Base-by-base conservation (phyloP, 208 protist species). In the Jaenimonas drosophilae region DNA sequence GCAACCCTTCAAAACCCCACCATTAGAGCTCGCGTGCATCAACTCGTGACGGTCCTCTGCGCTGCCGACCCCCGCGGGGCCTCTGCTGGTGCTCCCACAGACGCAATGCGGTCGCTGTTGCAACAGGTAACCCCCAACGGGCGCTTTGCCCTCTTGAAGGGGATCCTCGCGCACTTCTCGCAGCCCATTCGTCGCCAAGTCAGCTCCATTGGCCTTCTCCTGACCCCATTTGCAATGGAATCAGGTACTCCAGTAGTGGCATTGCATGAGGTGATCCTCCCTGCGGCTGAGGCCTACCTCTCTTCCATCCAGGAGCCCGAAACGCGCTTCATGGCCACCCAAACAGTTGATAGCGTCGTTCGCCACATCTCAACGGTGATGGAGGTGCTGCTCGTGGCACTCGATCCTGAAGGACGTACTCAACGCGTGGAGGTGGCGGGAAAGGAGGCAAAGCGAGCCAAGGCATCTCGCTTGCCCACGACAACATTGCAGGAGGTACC, bases 271-370 rank as follows among this genome's bases (percentile, higher is more conserved):
- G 32, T 76, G 27, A 88, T 94, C 31, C 33, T 89, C 24, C 78
- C 80, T 14, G 59, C 67, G 3, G 68, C 76, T 0, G 44, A 73
- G 33, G 19, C 49, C 14, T 86, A 68, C 50, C 77, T 58, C 64
- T 50, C 61, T 31, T 36, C 64, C 17, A 54, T 89, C 32, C 66
- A 88, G 19, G 61, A 78, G 43, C 79, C 78, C 1, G 81, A 94
- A 42, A 86, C 76, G 20, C 76, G 86, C 27, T 94, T 94, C 52
- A 89, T 91, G 79, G 86, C 86, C 2, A 89, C 87, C 41, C 86
- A 94, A 59, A 89, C 81, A 2, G 64, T 91, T 26, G 81, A 94
- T 57, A 68, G 63, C 54, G 65, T 87, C 4, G 73, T 94, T 34
- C 75, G 76, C n/a, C 70, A 94, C 63, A 64, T 89, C 16, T 47